Evolutionary conservation across 768 basidiomycete species (phyloP), one percentile per base, ranked within the genome.

Genomic region (Leccinellum albellum): DNA sequence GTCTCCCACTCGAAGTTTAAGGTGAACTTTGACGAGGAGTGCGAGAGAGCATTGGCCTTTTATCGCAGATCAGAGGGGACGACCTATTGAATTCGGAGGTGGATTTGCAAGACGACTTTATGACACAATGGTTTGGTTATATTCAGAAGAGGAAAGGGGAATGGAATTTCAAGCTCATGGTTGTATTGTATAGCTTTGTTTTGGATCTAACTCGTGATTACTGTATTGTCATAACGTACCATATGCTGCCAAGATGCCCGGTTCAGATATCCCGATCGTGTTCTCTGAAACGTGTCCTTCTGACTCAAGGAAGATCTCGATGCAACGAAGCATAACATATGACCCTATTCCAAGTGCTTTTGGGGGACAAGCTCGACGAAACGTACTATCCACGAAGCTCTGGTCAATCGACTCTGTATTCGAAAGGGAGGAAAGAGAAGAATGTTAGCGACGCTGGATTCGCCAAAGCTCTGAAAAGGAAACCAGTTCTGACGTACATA

Each of bases 311-410:
- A 28, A 28, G 28, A 28, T 26, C 26, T 26, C 15, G 33, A 35
- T 35, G 33, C 33, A 35, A 35, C 6, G 26, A 26, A 26, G 26
- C 26, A 26, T 28, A 28, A 6, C 28, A 28, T 28, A 28, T 28
- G n/a, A n/a, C n/a, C n/a, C 50, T 64, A 60, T 53, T 15, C 0
- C 33, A 17, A 17, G 33, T 35, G 24, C 50, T 61, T 59, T 24
- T 15, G 29, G 21, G 51, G 57, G 26, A 42, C 33, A 45, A 69
- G 54, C 56, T 69, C 69, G 26, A 69, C 61, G 29, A 57, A 71
- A 44, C 68, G 68, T 32, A 71, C 69, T n/a, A 49, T 50, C 69
- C 69, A 69, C 23, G 67, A 33, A 35, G 52, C 47, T 66, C 49
- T 17, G 7, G 56, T 56, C 21, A 69, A 24, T 49, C 58, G 62